Base-by-base conservation (phyloP, 495 filamentous ascomycete species). In the Lasiosphaeria ovina region DNA sequence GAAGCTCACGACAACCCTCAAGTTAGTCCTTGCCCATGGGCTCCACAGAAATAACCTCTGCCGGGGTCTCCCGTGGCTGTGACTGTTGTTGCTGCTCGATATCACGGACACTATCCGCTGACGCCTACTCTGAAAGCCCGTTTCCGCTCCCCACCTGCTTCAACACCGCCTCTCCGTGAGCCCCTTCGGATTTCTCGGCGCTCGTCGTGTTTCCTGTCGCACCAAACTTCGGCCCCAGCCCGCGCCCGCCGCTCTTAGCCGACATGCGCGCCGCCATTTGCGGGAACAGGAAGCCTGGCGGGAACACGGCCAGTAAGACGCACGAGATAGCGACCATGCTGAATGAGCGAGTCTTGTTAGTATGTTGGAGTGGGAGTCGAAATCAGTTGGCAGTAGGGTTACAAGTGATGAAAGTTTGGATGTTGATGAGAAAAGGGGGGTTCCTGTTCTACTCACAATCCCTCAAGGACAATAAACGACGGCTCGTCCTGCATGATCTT, bases 401-500 rank as follows among this genome's bases (percentile, higher is more conserved):
- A 38, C 8, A 33, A 6, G 10, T n/a, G 16, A 24, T 6, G n/a
- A 45, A 45, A 33, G 4, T 24, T 6, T 12, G 6, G 35, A 1
- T 14, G 4, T 9, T 9, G 42, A 34, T 24, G 16, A 51, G 32
- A 35, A 11, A 52, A 51, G 17, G 35, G 50, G 6, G 24, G 24
- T 24, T 24, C 24, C 12, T 9, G 34, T 9, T 47, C 36, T 12
- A 67, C 73, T 72, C 58, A 77, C 75, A 72, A 71, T 61, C 70
- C 68, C 68, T 90, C 87, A 44, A 90, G 73, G 11, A 82, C 79
- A 17, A 87, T 78, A 65, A 89, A 89, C 16, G 82, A 80, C 31
- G 76, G 64, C 71, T 89, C 83, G 60, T 86, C 81, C 63, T 83
- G 85, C 86, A 89, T 89, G 62, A 88, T 77, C 0, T 76, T 66